phyloP scores from a whole-genome alignment of 371 early-diverging fungal genomes.

The Cokeromyces recurvatus region DNA sequence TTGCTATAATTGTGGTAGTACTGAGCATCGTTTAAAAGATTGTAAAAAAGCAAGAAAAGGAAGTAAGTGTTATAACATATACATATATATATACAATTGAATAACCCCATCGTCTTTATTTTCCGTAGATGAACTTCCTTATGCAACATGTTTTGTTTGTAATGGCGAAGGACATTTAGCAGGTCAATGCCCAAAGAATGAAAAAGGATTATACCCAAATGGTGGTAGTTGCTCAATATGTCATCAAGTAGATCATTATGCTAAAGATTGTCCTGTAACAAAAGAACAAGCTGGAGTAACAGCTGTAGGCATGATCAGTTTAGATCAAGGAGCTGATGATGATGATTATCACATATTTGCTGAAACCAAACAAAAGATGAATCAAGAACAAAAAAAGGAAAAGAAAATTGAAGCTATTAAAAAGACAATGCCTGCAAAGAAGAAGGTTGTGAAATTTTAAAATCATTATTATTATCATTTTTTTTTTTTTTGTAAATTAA shows the following conservation, averaged over 20 bases:
- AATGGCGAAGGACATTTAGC: constrained; percentile 81
- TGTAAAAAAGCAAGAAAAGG: constrained; percentile 64
- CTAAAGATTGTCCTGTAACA: constrained; percentile 75
- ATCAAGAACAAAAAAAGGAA: constrained; percentile 33
- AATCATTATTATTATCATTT: neutral
- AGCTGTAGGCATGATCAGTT: constrained; percentile 63
- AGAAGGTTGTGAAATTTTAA: constrained; percentile 26
- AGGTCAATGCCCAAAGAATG: constrained; percentile 79
- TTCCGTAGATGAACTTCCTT: constrained; percentile 45
- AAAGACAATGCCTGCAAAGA: constrained; percentile 11
- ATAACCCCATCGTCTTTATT: neutral
- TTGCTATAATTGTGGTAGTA: constrained; percentile 86
- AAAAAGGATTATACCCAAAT: constrained; percentile 85
- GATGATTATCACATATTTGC: constrained; percentile 73
- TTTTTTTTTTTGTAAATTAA: neutral
- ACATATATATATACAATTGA: neutral
- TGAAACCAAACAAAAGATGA: constrained; percentile 48
- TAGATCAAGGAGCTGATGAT: constrained; percentile 77
- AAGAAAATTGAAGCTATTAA: constrained; percentile 28
- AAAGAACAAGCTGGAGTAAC: constrained; percentile 60
- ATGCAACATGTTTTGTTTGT: constrained; percentile 87
- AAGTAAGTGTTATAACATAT: constrained; percentile 27
- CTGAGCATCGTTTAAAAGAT: constrained; percentile 73
- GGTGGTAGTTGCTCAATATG: constrained; percentile 91
- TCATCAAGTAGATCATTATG: constrained; percentile 79